Conservation (phyloP, 2,329 filamentous ascomycete genomes). For the Penicillium decumbens region DNA sequence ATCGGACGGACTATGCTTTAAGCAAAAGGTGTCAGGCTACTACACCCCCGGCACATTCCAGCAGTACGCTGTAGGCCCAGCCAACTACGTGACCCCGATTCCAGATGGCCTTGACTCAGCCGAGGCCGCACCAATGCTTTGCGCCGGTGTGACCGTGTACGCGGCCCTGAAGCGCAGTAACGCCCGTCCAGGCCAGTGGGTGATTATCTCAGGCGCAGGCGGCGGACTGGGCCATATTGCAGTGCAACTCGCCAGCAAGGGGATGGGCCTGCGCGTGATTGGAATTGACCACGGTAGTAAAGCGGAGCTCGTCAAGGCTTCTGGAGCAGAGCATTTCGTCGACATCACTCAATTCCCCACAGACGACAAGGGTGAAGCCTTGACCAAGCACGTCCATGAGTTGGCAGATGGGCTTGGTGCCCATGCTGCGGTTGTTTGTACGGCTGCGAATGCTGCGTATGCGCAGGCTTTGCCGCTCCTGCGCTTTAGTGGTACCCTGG, state of each 20-base stretch:
- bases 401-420: conserved; percentile 49
- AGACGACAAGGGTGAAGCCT: conserved; percentile 46
- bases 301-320: conserved; percentile 53
- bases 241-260: conserved; percentile 56
- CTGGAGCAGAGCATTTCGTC: conserved; percentile 64
- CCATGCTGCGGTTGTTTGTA: conserved; percentile 55
- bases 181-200: conserved; percentile 56
- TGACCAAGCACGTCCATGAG: conserved; percentile 53
- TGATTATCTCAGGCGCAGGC: conserved; percentile 58
- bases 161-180: conserved; percentile 58
- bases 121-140: conserved; percentile 62
- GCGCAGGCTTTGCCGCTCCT: conserved; percentile 46
- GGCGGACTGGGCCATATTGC: conserved; percentile 63
- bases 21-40: conserved; percentile 60
- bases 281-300: conserved; percentile 63
- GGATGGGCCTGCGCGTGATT: conserved; percentile 61
- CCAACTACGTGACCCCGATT: conserved; percentile 66
- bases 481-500: conserved; percentile 48
- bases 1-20: conserved; percentile 53
- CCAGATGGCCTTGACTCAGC: conserved; percentile 58
- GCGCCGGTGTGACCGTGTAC: conserved; percentile 65
- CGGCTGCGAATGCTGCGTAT: conserved; percentile 48
- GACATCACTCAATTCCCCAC: conserved; percentile 52
- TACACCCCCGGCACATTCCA: conserved; percentile 69
- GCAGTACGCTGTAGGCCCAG: conserved; percentile 61